Evolutionary conservation across 1,284 basidiomycete genomes (phyloP), one percentile per base, ranked within the genome.

Genomic region (Boletus semigastroideus): DNA sequence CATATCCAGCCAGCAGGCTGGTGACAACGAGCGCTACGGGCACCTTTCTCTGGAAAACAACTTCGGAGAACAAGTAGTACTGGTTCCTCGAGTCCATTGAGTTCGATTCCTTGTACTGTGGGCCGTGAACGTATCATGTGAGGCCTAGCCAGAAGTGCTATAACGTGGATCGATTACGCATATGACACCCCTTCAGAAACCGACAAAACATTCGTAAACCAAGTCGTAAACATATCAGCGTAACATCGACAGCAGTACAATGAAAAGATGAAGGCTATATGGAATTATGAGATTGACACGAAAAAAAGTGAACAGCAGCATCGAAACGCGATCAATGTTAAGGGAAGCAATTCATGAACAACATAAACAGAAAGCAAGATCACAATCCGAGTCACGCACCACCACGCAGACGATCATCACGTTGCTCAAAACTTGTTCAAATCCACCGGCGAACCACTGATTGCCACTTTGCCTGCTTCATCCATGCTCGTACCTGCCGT

Each of bases 401-500:
- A 51, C 41, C 19, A 4, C 20, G 5, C 12, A 16, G 22, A n/a
- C 22, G 28, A 22, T 33, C 28, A n/a, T 5, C 22, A 34, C 7
- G 17, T 5, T 22, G 30, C 14, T 66, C 48, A 71, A 51, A 71
- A 69, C 48, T 68, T 70, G 40, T 49, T 59, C 48, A 66, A 48
- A 48, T 74, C 78, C 34, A 76, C 74, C 16, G 76, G 76, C 13
- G 70, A 60, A 9, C 69, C 70, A 19, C 53, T 61, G 27, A 87
- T 72, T 53, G 83, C 76, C 19, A 93, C 86, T 52, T 85, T 81
- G 5, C 89, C 88, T 69, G 82, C 80, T 56, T 70, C 79, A 64
- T 87, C 74, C 78, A 94, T 84, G 53, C 63, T 66, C 48, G 90
- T 87, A 55, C 82, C 75, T 50, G 71, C 62, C 37, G 72, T 73